Evolutionary conservation across 1,139 yeast genomes (phyloP), one percentile per base, ranked within the genome.

Genomic region (Geotrichum reessii): DNA sequence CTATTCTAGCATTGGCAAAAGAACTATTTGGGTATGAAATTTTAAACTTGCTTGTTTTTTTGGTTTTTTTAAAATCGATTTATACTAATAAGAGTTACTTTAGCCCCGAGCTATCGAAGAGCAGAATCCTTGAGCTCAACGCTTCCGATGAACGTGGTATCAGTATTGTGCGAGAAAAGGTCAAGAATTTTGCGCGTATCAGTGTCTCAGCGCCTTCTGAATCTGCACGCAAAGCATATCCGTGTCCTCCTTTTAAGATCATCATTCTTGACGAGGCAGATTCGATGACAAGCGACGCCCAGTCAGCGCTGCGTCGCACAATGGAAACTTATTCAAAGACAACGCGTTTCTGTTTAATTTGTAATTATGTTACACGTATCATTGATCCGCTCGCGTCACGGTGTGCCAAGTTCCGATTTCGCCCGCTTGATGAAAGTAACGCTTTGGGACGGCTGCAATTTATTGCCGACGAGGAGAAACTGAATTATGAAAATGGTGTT

Each of bases 221-320:
- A 17, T 85, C 84, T 47, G 93, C 87, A 66, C 73, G 81, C 60
- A 81, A 76, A 47, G 44, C 31, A n/a, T 90, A 90, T 71, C 97
- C 98, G 0, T 93, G 98, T 70, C 97, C 97, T 1, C 97, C 97
- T 6, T 92, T 87, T 73, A 92, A 92, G 70, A 86, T 87, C 66
- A 77, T 86, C 48, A 87, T 90, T 53, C 73, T 92, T 58, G 98
- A 93, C 74, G 99, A 93, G 73, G 99, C 99, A 0, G 99, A 93
- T 71, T 88, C 96, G 21, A 93, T 93, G 99, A 93, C 99, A n/a
- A 83, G 88, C 53, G 99, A 93, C 72, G 99, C 99, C 0, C 99
- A 93, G 71, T 82, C 93, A 53, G 99, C 99, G 0, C 76, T 93
- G 62, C 83, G 99, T 74, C 81, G 99, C 72, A 93, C 97, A 1